Conservation (phyloP, 2,329 filamentous ascomycete genomes). For the Penicillium occitanis region DNA sequence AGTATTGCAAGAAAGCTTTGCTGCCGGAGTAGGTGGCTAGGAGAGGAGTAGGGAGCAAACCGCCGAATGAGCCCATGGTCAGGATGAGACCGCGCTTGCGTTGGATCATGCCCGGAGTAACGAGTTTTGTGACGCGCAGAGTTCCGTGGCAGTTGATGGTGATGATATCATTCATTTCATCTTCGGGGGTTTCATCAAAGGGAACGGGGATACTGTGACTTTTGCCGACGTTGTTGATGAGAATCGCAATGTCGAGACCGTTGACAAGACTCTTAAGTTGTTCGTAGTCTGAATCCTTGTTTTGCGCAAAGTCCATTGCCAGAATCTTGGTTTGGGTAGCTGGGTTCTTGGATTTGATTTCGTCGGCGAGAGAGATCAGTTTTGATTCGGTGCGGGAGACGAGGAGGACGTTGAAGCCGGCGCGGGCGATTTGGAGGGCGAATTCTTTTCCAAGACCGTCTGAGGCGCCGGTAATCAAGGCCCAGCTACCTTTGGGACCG, state of each 20-base stretch:
- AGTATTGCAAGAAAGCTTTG: conserved; percentile 97
- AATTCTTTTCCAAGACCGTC: conserved; percentile 98
- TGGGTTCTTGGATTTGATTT: conserved; percentile 69
- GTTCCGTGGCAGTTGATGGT: conserved; percentile 94
- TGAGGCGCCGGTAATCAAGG: conserved; percentile 88
- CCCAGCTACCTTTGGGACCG: conserved; percentile 90
- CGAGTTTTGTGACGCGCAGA: conserved; percentile 78
- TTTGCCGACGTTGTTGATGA: conserved; percentile 96
- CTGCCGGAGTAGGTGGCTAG: conserved; percentile 95
- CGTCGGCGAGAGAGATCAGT: conserved; percentile 71
- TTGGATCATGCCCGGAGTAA: conserved; percentile 80
- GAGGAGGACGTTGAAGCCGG: conserved; percentile 92
- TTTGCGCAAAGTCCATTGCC: conserved; percentile 86
- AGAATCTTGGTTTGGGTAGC: conserved; percentile 72
- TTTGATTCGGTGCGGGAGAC: conserved; percentile 95
- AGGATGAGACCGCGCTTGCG: conserved; percentile 85
- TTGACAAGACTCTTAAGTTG: conserved; percentile 66
- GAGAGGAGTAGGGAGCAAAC: conserved; percentile 85
- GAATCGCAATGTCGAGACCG: conserved; percentile 76
- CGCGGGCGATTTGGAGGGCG: conserved; percentile 80
- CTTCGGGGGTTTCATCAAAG: conserved; percentile 74
- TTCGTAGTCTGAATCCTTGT: conserved; percentile 77
- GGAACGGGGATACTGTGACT: conserved; percentile 90
- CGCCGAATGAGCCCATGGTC: conserved; percentile 96
- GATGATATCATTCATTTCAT: conserved; percentile 86